phyloP scores from a whole-genome alignment of 1,139 yeast genomes.

The Taiozyma onychis region DNA sequence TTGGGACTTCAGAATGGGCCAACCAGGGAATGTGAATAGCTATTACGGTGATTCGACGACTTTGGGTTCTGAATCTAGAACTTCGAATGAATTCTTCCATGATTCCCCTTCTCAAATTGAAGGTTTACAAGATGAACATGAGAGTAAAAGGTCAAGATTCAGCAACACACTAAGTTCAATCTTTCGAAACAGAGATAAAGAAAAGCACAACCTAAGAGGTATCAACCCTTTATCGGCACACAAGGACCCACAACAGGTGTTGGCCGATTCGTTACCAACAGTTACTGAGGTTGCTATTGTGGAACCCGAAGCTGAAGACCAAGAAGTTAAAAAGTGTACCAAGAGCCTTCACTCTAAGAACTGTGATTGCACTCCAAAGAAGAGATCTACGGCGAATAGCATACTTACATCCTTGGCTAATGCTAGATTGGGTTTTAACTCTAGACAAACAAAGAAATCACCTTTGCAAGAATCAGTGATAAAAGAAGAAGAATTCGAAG shows the following conservation, averaged over 20 bases:
- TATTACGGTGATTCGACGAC: slow-evolving; percentile 19
- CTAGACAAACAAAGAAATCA: slow-evolving; percentile 1
- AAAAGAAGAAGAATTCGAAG: slow-evolving; percentile 7
- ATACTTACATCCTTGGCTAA: slow-evolving; percentile 19
- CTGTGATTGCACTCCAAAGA: slow-evolving; percentile 12
- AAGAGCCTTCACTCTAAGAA: slow-evolving; percentile 13
- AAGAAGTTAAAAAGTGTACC: slow-evolving; percentile 7
- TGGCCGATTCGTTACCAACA: slow-evolving; percentile 9
- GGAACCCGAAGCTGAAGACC: neutral
- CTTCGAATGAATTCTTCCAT: slow-evolving; percentile 18
- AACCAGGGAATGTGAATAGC: slow-evolving; percentile 4
- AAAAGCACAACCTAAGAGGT: slow-evolving; percentile 18
- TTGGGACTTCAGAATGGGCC: slow-evolving; percentile 10
- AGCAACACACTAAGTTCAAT: slow-evolving; percentile 19
- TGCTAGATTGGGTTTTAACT: slow-evolving; percentile 19
- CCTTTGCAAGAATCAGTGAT: slow-evolving; percentile 4
- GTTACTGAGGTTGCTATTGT: slow-evolving; percentile 12
- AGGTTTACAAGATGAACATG: slow-evolving; percentile 7
- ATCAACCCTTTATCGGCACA: slow-evolving; percentile 24
- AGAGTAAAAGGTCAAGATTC: slow-evolving; percentile 14
- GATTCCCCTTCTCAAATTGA: slow-evolving; percentile 5
- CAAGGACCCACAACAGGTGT: slow-evolving; percentile 14
- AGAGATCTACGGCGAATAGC: slow-evolving; percentile 16
- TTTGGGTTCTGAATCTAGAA: slow-evolving; percentile 20
- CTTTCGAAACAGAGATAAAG: slow-evolving; percentile 15